These are phyloP conservation scores for Penicillium psychrosexuale DNA, from an alignment of 2,329 filamentous ascomycete species.

Conservation along the genomic window DNA sequence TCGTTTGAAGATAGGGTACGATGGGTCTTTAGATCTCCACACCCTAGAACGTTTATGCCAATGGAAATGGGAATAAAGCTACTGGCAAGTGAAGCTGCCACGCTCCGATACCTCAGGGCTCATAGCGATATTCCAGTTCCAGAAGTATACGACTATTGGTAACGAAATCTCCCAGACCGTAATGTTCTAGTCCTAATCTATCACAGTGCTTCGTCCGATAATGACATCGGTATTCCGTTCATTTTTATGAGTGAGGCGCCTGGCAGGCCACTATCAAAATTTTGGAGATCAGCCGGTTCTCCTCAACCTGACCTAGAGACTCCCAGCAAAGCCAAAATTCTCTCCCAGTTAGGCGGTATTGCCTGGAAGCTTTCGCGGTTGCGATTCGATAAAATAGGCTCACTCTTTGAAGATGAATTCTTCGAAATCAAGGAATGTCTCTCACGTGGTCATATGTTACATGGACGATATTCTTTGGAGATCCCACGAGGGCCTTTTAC, in stretches of 20 bases:
- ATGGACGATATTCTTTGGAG: neutral
- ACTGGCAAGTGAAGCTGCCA: neutral
- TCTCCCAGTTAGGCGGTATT: neutral
- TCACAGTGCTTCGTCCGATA: neutral
- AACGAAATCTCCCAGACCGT: neutral
- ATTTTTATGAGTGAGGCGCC: neutral
- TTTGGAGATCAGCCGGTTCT: neutral
- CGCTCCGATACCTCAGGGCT: neutral
- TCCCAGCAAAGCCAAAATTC: neutral
- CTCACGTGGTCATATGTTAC: neutral
- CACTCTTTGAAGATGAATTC: neutral
- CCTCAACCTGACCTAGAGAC: neutral
- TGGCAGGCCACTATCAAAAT: neutral
- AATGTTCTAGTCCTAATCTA: neutral
- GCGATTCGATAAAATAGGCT: neutral
- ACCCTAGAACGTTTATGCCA: neutral
- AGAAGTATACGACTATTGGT: conserved; percentile 1
- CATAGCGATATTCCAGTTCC: neutral
- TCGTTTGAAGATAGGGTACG: neutral
- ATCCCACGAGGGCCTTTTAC: neutral
- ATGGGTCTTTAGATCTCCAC: neutral
- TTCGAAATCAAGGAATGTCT: neutral
- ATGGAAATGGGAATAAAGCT: neutral
- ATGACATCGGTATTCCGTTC: neutral
- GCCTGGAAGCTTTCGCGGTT: neutral